Base-by-base conservation (phyloP, 345 rosid genomes). In the Iberis pinnata region DNA sequence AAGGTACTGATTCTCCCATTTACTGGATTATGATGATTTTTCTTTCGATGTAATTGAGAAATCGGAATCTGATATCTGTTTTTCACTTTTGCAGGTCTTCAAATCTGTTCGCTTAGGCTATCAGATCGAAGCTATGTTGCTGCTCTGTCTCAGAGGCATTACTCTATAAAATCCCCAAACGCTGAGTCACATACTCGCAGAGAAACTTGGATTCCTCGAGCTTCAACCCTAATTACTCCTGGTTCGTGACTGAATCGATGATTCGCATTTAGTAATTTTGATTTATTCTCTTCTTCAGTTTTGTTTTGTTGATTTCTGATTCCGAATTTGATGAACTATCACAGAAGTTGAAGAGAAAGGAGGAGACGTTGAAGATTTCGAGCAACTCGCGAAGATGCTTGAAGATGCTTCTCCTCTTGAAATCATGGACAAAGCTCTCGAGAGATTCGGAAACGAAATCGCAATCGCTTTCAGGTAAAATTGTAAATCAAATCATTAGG, bases 401-500 rank as follows among this genome's bases (percentile, higher is more conserved):
- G 69, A 51, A 18, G 67, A 68, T 33, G 90, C 95, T 58, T 90
- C 98, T 53, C 95, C 98, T 18, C 85, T 87, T 53, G 92, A 80
- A 53, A 78, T 87, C 53, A 79, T 87, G 81, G 96, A 90, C n/a
- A 87, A 73, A 64, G 98, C 96, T 12, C 78, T 90, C 2, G 86
- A 79, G 71, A 76, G 63, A 65, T 90, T 90, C 31, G 96, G 98
- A 19, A 49, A 73, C 35, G 84, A 87, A 18, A 90, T 90, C 26
- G 98, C 96, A 3, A 84, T 90, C 38, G 98, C 98, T 36, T 90
- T 90, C 78, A 90, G 95, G 98, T 87, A 64, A 22, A 1, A 41
- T 14, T 15, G 0, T 7, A 22, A 22, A 22, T 6, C 33, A 26
- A 10, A 22, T 12, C 12, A 8, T 26, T 32, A 10, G 7, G 16